A percentile compares a stretch with the other conserved stretches of the same genome.
Conservation (phyloP, 2,329 filamentous ascomycete genomes). For the Lachnellula cervina region DNA sequence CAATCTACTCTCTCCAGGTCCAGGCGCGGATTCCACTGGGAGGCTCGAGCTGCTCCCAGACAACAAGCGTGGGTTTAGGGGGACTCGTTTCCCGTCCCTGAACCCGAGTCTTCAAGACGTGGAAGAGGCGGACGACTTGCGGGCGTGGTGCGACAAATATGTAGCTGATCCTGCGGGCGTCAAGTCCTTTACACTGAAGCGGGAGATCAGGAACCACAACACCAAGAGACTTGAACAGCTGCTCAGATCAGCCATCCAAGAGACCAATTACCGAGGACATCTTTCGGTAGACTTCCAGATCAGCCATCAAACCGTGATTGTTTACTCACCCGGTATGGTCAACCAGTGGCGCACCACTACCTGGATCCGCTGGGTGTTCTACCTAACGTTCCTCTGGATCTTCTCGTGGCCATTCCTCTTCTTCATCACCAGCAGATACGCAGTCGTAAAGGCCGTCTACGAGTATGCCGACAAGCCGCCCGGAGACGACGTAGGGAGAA, state of each 20-base stretch:
- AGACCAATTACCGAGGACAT: slow-evolving; percentile 63
- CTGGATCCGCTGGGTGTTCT: slow-evolving; percentile 63
- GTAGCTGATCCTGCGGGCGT: slow-evolving; percentile 53
- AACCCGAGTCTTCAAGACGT: slow-evolving; percentile 40
- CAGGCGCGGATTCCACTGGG: slow-evolving; percentile 34
- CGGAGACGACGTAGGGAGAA: slow-evolving; percentile 12
- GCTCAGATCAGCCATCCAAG: slow-evolving; percentile 52
- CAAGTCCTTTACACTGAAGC: slow-evolving; percentile 50
- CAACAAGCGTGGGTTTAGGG: slow-evolving; percentile 58
- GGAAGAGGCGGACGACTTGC: slow-evolving; percentile 8
- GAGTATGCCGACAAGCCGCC: slow-evolving; percentile 20
- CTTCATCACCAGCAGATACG: slow-evolving; percentile 62
- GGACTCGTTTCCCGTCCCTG: slow-evolving; percentile 50
- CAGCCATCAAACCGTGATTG: slow-evolving; percentile 50
- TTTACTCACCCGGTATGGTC: slow-evolving; percentile 58
- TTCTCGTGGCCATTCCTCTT: slow-evolving; percentile 67
- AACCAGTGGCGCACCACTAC: slow-evolving; percentile 60
- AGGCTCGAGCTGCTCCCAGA: slow-evolving; percentile 50
- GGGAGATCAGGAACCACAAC: slow-evolving; percentile 57
- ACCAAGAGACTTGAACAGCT: slow-evolving; percentile 45
- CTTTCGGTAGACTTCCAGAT: slow-evolving; percentile 56
- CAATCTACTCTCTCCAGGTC: slow-evolving; percentile 49
- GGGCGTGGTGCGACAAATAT: slow-evolving; percentile 62
- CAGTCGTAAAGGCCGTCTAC: slow-evolving; percentile 55
- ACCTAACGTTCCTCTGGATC: slow-evolving; percentile 62